Evolutionary conservation across 2,329 filamentous ascomycete genomes (phyloP).

Genomic region (Cytospora leucostoma): DNA sequence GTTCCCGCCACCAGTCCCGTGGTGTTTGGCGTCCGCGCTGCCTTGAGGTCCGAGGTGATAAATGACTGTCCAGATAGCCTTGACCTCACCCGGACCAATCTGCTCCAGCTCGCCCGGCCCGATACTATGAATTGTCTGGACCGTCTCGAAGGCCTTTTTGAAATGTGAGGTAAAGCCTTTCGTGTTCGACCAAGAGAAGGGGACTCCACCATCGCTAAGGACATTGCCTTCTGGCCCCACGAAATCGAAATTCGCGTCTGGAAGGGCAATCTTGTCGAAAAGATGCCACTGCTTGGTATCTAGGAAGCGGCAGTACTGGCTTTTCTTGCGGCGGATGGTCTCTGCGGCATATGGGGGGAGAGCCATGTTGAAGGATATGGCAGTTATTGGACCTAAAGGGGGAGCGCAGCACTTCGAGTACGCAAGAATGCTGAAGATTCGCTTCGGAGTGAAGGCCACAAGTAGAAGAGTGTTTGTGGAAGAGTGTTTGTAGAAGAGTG

Average conservation of each 20-base stretch:
- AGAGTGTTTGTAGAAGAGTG: too few relatives aligned
- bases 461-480: background rate
- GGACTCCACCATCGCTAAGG: background rate
- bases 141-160: constrained; percentile 27
- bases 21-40: background rate
- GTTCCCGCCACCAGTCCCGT: constrained; percentile 20
- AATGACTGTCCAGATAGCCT: constrained; percentile 30
- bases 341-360: constrained; percentile 31
- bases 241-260: constrained; percentile 30
- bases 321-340: constrained; percentile 34
- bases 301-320: constrained; percentile 33
- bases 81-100: constrained; percentile 32
- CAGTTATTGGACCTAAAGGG: background rate
- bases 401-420: background rate
- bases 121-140: constrained; percentile 33
- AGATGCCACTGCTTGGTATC: constrained; percentile 34
- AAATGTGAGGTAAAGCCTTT: constrained; percentile 30
- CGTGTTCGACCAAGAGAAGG: constrained; percentile 19
- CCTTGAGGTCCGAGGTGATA: constrained; percentile 15
- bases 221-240: constrained; percentile 4
- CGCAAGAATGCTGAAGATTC: background rate
- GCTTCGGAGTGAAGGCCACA: background rate
- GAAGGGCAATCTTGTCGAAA: constrained; percentile 32
- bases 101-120: constrained; percentile 33
- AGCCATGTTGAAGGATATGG: background rate